Evolutionary conservation across 495 filamentous ascomycete species (phyloP).

Genomic region (Hyaloscypha finlandica): DNA sequence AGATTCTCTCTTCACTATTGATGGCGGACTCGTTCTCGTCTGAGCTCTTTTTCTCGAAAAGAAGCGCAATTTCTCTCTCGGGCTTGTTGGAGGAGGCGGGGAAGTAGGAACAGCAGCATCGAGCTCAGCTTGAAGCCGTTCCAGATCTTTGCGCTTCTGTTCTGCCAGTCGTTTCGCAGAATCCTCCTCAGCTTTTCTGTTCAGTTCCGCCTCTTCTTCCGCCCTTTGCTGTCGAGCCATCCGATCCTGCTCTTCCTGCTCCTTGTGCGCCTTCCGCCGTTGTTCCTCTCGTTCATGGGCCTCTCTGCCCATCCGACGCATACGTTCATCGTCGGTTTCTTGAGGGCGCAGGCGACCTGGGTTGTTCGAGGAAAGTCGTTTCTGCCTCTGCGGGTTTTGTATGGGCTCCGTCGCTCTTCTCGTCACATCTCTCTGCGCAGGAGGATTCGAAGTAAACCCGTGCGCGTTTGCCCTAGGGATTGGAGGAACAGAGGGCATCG

Average conservation of each 20-base stretch:
- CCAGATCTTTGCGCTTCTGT: conserved; percentile 46
- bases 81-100: conserved; percentile 13
- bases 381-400: background rate
- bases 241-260: conserved; percentile 20
- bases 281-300: conserved; percentile 21
- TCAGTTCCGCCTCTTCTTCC: conserved; percentile 11
- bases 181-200: conserved; percentile 17
- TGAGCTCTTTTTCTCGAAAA: conserved; percentile 28
- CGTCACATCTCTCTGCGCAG: background rate
- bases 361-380: background rate
- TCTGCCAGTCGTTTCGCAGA: conserved; percentile 45
- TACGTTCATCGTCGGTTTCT: conserved; percentile 26
- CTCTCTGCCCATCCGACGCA: conserved; percentile 22
- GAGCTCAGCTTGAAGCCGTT: conserved; percentile 44
- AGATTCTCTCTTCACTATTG: conserved; percentile 3
- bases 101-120: conserved; percentile 33
- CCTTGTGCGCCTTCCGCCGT: background rate
- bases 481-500: conserved; percentile 19
- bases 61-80: conserved; percentile 30
- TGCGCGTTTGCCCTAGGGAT: conserved; percentile 7
- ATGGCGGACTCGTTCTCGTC: conserved; percentile 15
- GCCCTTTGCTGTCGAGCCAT: conserved; percentile 33
- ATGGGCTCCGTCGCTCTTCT: conserved; percentile 26
- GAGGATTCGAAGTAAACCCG: background rate
- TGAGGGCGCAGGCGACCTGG: background rate